Evolutionary conservation across 1,284 basidiomycete species (phyloP), one percentile per base, ranked within the genome.

Genomic region (Leccinum huronense): DNA sequence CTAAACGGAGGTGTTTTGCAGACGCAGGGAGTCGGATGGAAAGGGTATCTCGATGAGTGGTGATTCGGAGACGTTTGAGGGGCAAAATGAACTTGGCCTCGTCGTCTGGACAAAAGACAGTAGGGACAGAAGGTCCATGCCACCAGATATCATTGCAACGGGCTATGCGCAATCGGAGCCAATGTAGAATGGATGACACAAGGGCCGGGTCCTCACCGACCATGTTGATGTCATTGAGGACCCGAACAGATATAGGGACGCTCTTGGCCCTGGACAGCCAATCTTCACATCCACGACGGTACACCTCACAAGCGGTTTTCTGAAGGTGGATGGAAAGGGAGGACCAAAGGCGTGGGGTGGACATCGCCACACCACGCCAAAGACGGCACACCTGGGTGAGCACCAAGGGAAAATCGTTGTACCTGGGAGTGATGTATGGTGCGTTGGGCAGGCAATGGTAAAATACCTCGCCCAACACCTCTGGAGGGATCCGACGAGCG

Each of bases 381-480:
- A 59, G 63, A 57, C 61, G 74, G 42, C 72, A 73, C 16, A 73
- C 73, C n/a, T 27, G 67, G 16, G 70, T 66, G 59, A 73, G 63
- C 42, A 75, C 63, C 62, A 73, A 58, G 23, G 73, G 72, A 23
- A 72, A 66, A 40, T 73, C 69, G 10, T 55, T 45, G 54, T 65
- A 67, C n/a, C 69, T 69, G 10, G 76, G 72, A 4, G 67, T 63
- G 19, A 75, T 58, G 53, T 73, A 75, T 1, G 65, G 57, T 38
- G 69, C 69, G 8, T 66, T 67, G 16, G 77, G 73, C 3, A 79
- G 65, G 65, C 76, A 80, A 33, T 74, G 70, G 31, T 67, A 67
- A 67, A 82, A 83, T 27, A 81, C 75, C 42, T 78, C 73, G 5
- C 75, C 70, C 5, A 80, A 66, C 27, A 80, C 66, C 63, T 82